Percentiles rank a stretch among this genome's conserved stretches.
Evolutionary conservation across 202 grass and related monocot species (phyloP).

Genomic region (Eragrostis tef): DNA sequence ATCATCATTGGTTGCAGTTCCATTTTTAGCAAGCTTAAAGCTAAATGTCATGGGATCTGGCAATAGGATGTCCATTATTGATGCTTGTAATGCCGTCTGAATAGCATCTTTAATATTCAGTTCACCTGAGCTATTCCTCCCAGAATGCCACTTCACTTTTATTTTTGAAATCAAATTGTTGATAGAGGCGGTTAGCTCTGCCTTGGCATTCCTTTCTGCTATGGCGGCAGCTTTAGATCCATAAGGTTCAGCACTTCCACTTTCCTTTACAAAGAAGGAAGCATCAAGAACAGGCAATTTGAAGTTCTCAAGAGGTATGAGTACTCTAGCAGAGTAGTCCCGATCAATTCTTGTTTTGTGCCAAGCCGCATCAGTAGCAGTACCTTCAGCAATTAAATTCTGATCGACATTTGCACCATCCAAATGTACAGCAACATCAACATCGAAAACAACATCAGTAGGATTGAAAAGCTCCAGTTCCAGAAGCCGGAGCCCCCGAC

Average conservation of each 20-base stretch:
- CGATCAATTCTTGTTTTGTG: conserved; percentile 93
- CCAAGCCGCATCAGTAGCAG: conserved; percentile 50
- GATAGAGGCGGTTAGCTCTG: conserved; percentile 91
- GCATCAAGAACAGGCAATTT: conserved; percentile 95
- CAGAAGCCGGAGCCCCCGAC: conserved; percentile 88
- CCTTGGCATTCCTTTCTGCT: conserved; percentile 89
- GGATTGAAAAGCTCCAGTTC: conserved; percentile 95
- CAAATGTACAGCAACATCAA: conserved; percentile 79
- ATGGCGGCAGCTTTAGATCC: conserved; percentile 52
- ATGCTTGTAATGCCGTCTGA: conserved; percentile 83
- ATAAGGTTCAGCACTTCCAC: conserved; percentile 51
- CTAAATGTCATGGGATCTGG: conserved; percentile 92
- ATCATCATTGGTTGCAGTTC: conserved; percentile 30
- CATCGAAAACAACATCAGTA: conserved; percentile 95
- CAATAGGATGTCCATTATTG: conserved; percentile 91
- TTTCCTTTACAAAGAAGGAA: conserved; percentile 77
- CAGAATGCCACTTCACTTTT: conserved; percentile 97
- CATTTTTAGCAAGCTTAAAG: conserved; percentile 69
- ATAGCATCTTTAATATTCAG: conserved; percentile 98
- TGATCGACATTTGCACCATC: conserved; percentile 57
- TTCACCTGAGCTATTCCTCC: conserved; percentile 92
- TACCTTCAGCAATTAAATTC: conserved; percentile 35
- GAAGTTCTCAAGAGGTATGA: conserved; percentile 94
- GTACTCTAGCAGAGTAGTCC: conserved; percentile 91
- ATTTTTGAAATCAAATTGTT: conserved; percentile 95